Percentiles rank a stretch among this genome's conserved stretches.
These are phyloP conservation scores for Globisporangium solare DNA, from an alignment of 352 stramenopile species.

Conservation along the genomic window DNA sequence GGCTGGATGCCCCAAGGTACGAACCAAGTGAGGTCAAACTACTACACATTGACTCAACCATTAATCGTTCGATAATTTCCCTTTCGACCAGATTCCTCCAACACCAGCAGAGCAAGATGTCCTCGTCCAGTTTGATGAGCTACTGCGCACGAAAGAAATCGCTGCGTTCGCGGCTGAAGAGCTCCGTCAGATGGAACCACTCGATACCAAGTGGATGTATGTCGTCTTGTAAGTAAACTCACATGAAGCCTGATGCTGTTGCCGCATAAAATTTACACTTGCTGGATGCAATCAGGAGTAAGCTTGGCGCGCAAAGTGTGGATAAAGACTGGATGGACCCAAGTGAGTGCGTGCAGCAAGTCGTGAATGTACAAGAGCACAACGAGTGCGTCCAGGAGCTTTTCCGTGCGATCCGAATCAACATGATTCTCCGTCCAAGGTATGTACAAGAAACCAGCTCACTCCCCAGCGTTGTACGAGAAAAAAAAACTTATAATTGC, in stretches of 20 bases:
- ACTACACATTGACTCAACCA: no score
- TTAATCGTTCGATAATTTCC: no score
- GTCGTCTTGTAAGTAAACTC: slow-evolving; percentile 45
- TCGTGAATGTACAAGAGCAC: slow-evolving; percentile 33
- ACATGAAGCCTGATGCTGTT: no score
- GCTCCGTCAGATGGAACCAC: slow-evolving; percentile 34
- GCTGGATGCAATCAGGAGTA: slow-evolving; percentile 23
- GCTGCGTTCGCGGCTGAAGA: slow-evolving; percentile 29
- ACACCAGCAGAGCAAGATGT: slow-evolving; percentile 33
- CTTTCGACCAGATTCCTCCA: slow-evolving; percentile 39
- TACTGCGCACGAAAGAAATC: slow-evolving; percentile 29
- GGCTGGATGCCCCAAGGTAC: slow-evolving; percentile 52
- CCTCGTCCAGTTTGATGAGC: slow-evolving; percentile 35
- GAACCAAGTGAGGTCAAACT: background rate
- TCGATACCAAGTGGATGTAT: slow-evolving; percentile 69
- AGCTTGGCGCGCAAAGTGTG: slow-evolving; percentile 28
- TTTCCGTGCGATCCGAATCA: slow-evolving; percentile 59
- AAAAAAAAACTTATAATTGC: no score
- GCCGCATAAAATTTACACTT: no score
- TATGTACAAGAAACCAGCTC: slow-evolving; percentile 7
- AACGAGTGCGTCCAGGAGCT: slow-evolving; percentile 38
- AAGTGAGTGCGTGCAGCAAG: slow-evolving; percentile 41
- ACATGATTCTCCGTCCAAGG: slow-evolving; percentile 44
- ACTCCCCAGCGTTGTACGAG: no score
- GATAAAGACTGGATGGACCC: slow-evolving; percentile 48